Evolutionary conservation across 176 grass and related monocot genomes (phyloP).

Genomic region (Oryza australiensis): DNA sequence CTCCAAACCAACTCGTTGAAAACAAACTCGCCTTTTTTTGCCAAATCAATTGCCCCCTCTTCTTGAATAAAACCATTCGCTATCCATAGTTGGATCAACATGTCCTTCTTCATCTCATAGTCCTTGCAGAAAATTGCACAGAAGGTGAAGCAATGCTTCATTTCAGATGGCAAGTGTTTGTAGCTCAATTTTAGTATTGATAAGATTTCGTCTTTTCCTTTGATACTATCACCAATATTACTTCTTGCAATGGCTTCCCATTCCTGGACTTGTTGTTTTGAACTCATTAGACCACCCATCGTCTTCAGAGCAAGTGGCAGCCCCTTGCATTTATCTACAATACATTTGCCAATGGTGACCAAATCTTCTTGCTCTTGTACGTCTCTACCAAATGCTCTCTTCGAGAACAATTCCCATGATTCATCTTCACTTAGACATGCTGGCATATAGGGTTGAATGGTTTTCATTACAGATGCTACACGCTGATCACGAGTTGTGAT

Average conservation of each 20-base stretch:
- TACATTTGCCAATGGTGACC: background rate
- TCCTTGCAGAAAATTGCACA: constrained; percentile 17
- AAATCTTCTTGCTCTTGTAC: background rate
- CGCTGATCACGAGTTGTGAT: constrained; percentile 30
- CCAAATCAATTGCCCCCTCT: background rate
- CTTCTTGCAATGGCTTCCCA: background rate
- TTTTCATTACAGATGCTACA: constrained; percentile 34
- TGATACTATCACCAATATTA: background rate
- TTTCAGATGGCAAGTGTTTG: background rate
- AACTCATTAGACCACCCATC: constrained; percentile 19
- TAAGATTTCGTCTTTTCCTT: background rate
- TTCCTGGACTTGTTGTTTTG: background rate
- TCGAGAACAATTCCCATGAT: constrained; percentile 36
- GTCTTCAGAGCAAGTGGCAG: background rate
- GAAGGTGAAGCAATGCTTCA: constrained; percentile 23
- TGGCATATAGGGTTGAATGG: background rate
- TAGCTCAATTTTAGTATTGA: background rate
- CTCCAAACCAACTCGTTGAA: constrained; percentile 22
- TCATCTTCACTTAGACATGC: background rate
- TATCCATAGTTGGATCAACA: constrained; percentile 28
- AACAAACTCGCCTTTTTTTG: background rate
- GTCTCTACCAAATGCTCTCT: background rate
- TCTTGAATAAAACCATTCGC: constrained; percentile 30
- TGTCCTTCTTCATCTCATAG: background rate
- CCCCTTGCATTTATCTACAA: background rate